Evolutionary conservation across 2,329 filamentous ascomycete genomes (phyloP), one percentile per base, ranked within the genome.

Genomic region (Microdochium paspali): DNA sequence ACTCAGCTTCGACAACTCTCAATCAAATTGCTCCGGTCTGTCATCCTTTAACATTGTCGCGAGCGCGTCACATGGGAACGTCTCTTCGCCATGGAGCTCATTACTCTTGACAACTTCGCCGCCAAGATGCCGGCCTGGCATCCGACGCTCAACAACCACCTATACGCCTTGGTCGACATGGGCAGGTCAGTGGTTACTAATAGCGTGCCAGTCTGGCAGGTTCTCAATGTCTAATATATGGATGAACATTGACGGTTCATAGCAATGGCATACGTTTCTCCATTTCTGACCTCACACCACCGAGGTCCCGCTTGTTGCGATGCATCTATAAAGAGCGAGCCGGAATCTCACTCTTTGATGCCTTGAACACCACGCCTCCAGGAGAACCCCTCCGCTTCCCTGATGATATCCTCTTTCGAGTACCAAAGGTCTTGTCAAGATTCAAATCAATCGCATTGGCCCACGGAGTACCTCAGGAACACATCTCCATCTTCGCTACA

Each of bases 181-280:
- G 77, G 77, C 59, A 79, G 76, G 76, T 77, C 51, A 50, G 61
- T 63, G 4, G 6, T 40, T 12, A n/a, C n/a, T n/a, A n/a, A n/a
- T n/a, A n/a, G n/a, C n/a, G n/a, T n/a, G n/a, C n/a, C n/a, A n/a
- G n/a, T n/a, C n/a, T n/a, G n/a, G n/a, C n/a, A n/a, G n/a, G n/a
- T n/a, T n/a, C n/a, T n/a, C n/a, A n/a, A n/a, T n/a, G n/a, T n/a
- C n/a, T n/a, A n/a, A n/a, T n/a, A n/a, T n/a, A n/a, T n/a, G n/a
- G n/a, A n/a, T n/a, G n/a, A n/a, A n/a, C n/a, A n/a, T n/a, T n/a
- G n/a, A n/a, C n/a, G n/a, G n/a, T n/a, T n/a, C n/a, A n/a, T n/a
- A 88, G 89, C 71, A 96, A 95, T 71, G 90, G 90, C 57, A 91
- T 95, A 58, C 87, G 90, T 47, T 95, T 95, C 72, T 91, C 88